Evolutionary conservation across 2,329 filamentous ascomycete species (phyloP).

Genomic region (Diaporthe citri): DNA sequence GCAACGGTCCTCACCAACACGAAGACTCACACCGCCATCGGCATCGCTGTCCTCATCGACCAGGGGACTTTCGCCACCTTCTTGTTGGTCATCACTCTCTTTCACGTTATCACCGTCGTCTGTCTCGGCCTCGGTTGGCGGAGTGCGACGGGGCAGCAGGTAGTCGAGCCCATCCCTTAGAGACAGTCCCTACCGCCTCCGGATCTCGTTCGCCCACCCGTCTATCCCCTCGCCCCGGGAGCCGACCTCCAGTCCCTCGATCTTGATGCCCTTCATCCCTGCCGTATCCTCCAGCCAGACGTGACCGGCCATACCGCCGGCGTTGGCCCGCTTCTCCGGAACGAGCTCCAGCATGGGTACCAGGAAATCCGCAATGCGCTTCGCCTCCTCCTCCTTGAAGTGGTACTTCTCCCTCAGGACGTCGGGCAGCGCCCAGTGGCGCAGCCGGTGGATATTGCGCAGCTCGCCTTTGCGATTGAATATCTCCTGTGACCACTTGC

Average conservation of each 20-base stretch:
- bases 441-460: constrained; percentile 94
- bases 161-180: constrained; percentile 15
- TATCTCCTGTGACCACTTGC: constrained; percentile 98
- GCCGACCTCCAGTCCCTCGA: constrained; percentile 81
- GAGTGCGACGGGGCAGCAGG: constrained; percentile 7
- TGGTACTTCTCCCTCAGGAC: constrained; percentile 98
- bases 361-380: constrained; percentile 84
- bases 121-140: neutral
- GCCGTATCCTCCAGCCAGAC: constrained; percentile 85
- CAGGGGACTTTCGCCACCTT: neutral
- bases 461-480: constrained; percentile 98
- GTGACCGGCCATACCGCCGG: constrained; percentile 93
- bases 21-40: neutral
- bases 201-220: constrained; percentile 91
- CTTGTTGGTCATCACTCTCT: neutral
- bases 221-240: constrained; percentile 92
- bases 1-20: neutral
- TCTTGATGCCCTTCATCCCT: constrained; percentile 85
- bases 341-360: constrained; percentile 91
- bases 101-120: neutral
- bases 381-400: constrained; percentile 85
- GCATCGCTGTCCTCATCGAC: neutral
- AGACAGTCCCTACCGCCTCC: constrained; percentile 72
- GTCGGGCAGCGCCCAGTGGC: constrained; percentile 95
- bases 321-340: constrained; percentile 91